Evolutionary conservation across 441 rosid genomes (phyloP).

Genomic region (Hura crepitans): DNA sequence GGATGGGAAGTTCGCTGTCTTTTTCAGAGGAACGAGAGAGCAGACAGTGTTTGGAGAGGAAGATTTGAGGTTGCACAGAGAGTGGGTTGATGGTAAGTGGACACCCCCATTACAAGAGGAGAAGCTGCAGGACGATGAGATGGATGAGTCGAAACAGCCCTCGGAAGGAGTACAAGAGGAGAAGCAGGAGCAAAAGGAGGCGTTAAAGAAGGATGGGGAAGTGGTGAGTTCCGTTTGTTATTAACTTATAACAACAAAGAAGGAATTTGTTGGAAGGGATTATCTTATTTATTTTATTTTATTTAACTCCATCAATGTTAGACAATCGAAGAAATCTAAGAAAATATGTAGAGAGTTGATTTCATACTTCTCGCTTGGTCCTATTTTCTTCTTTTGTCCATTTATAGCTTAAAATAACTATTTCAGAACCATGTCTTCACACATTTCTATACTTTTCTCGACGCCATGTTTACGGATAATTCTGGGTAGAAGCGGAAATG

Average conservation of each 20-base stretch:
- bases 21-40: conserved; percentile 52
- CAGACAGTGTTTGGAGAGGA: conserved; percentile 44
- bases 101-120: conserved; percentile 48
- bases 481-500: background rate
- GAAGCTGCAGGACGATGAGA: too few species aligned
- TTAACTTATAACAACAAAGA: background rate
- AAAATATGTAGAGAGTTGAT: background rate
- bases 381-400: background rate
- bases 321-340: too few species aligned
- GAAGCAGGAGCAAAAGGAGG: conserved; percentile 18
- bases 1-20: conserved; percentile 53
- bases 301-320: background rate
- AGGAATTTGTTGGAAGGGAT: background rate
- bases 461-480: background rate
- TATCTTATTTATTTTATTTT: too few species aligned
- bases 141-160: too few species aligned
- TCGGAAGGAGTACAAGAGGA: conserved; percentile 12
- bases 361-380: background rate
- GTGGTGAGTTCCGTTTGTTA: conserved; percentile 3
- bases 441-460: too few species aligned
- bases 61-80: conserved; percentile 58
- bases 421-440: too few species aligned
- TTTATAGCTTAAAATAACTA: background rate
- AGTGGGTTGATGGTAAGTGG: conserved; percentile 68
- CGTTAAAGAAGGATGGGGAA: conserved; percentile 1